Evolutionary conservation across 1,139 yeast species (phyloP).

Genomic region (Diutina pseudorugosa): DNA sequence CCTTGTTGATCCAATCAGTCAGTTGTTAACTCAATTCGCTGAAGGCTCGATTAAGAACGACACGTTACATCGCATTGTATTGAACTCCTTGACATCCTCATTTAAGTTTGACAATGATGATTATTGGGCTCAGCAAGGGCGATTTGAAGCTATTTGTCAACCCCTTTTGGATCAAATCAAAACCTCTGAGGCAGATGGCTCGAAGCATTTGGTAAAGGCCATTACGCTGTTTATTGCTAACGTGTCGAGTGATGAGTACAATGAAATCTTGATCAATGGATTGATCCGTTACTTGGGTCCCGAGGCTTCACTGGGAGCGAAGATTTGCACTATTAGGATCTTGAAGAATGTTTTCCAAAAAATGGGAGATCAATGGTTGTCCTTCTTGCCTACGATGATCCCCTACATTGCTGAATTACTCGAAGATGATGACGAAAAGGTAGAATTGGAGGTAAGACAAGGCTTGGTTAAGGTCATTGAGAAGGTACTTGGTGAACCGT

Average conservation of each 20-base stretch:
- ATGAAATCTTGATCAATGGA: constrained; percentile 32
- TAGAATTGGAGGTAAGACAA: constrained; percentile 81
- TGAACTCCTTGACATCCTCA: constrained; percentile 63
- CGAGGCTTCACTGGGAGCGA: constrained; percentile 25
- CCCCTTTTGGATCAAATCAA: constrained; percentile 56
- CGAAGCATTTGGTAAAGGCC: constrained; percentile 70
- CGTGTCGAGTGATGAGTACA: constrained; percentile 76
- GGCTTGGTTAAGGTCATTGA: constrained; percentile 91
- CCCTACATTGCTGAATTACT: constrained; percentile 91
- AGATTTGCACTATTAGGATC: constrained; percentile 75
- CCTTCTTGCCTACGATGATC: constrained; percentile 83
- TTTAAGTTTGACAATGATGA: constrained; percentile 87
- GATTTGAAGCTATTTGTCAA: constrained; percentile 61
- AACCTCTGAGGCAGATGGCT: constrained; percentile 56
- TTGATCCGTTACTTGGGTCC: constrained; percentile 25
- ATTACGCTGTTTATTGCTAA: constrained; percentile 63
- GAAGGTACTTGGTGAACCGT: constrained; percentile 85
- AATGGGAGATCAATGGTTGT: constrained; percentile 92
- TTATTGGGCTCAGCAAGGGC: constrained; percentile 81
- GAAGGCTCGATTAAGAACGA: constrained; percentile 27
- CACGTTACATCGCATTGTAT: constrained; percentile 56
- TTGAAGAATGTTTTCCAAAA: constrained; percentile 76
- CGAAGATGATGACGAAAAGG: constrained; percentile 91
- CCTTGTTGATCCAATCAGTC: constrained; percentile 58
- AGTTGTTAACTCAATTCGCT: constrained; percentile 38